Evolutionary conservation across 495 filamentous ascomycete genomes (phyloP).

Genomic region (Bathelium albidoporum): DNA sequence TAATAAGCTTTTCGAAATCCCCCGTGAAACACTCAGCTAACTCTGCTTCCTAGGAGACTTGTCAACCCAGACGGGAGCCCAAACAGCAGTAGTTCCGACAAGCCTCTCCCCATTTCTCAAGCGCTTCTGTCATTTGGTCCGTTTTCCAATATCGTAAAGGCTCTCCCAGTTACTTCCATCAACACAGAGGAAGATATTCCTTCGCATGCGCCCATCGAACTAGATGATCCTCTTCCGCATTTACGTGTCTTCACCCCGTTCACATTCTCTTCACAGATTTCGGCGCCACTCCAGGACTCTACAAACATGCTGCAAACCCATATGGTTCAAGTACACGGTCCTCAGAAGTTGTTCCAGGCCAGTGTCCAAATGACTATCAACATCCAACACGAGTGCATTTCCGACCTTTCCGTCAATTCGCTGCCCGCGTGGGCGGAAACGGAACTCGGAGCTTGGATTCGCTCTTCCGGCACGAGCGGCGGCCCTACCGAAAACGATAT

Average conservation of each 20-base stretch:
- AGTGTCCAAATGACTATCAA: slow-evolving; percentile 16
- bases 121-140: slow-evolving; percentile 22
- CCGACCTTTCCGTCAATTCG: slow-evolving; percentile 17
- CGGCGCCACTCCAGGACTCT: slow-evolving; percentile 11
- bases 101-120: slow-evolving; percentile 13
- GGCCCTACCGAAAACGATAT: slow-evolving; percentile 22
- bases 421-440: slow-evolving; percentile 30
- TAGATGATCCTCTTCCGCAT: slow-evolving; percentile 47
- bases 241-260: slow-evolving; percentile 48
- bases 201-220: slow-evolving; percentile 44
- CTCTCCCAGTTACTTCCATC: background rate
- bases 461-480: background rate
- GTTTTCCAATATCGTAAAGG: slow-evolving; percentile 10
- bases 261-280: slow-evolving; percentile 39
- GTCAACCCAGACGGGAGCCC: background rate
- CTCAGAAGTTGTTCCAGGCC: slow-evolving; percentile 19
- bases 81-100: background rate
- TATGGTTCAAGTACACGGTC: slow-evolving; percentile 17
- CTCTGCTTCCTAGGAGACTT: background rate
- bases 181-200: slow-evolving; percentile 15
- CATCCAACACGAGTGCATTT: slow-evolving; percentile 9
- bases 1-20: background rate
- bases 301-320: slow-evolving; percentile 15
- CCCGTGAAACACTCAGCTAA: background rate
- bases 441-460: slow-evolving; percentile 22